Percentiles rank a stretch among this genome's conserved stretches.
phyloP scores from a whole-genome alignment of 2,329 filamentous ascomycete species.

The Microsporum canis region DNA sequence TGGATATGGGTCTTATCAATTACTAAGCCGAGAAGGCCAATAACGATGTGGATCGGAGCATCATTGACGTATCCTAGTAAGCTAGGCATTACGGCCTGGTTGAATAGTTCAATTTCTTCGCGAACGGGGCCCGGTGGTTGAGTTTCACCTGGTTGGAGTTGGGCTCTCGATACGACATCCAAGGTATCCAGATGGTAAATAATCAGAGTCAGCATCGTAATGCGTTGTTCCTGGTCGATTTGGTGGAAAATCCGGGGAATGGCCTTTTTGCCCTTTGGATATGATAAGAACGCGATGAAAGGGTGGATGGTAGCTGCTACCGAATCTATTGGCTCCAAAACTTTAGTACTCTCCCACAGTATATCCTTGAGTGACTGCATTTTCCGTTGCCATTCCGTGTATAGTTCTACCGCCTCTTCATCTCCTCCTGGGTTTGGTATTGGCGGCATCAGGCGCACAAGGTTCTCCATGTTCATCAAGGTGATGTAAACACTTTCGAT shows the following conservation, averaged over 20 bases:
- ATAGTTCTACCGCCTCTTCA: slow-evolving; percentile 57
- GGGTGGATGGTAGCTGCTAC: slow-evolving; percentile 64
- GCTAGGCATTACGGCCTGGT: slow-evolving; percentile 74
- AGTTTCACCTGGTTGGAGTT: slow-evolving; percentile 59
- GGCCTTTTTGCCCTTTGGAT: slow-evolving; percentile 90
- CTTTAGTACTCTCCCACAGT: slow-evolving; percentile 78
- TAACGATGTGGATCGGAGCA: slow-evolving; percentile 79
- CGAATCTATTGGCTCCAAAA: slow-evolving; percentile 77
- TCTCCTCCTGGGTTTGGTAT: slow-evolving; percentile 47
- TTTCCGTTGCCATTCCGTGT: slow-evolving; percentile 68
- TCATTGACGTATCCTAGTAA: slow-evolving; percentile 85
- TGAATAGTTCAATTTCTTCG: slow-evolving; percentile 88
- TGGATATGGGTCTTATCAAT: slow-evolving; percentile 72
- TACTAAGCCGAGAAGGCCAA: slow-evolving; percentile 76
- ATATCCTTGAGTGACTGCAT: slow-evolving; percentile 61
- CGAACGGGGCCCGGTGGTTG: slow-evolving; percentile 66
- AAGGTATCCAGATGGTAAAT: slow-evolving; percentile 84
- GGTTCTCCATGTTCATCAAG: slow-evolving; percentile 88
- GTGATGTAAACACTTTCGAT: slow-evolving; percentile 82
- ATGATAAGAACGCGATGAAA: slow-evolving; percentile 91
- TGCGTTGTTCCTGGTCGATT: slow-evolving; percentile 77
- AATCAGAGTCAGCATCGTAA: slow-evolving; percentile 92
- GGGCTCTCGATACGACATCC: slow-evolving; percentile 74
- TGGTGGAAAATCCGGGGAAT: slow-evolving; percentile 92
- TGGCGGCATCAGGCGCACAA: slow-evolving; percentile 68